Evolutionary conservation across 768 basidiomycete species (phyloP).

Genomic region (Mycena latifolia): DNA sequence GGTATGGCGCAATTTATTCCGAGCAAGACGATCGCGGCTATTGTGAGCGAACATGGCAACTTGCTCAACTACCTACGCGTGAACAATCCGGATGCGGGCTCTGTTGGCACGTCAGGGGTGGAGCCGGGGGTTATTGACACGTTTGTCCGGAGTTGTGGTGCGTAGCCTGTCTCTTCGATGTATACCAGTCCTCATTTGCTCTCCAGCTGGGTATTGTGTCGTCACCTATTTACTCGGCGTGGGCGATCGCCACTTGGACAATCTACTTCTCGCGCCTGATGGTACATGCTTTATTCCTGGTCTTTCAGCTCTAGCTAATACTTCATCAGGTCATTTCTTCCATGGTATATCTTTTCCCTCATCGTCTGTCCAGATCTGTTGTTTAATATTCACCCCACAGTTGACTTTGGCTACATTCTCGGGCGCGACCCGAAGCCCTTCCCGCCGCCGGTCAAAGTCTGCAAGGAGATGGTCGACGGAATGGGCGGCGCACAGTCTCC

Average conservation of each 20-base stretch:
- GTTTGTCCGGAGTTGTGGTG: constrained; percentile 96
- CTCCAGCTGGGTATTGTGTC: constrained; percentile 98
- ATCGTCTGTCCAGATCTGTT: neutral
- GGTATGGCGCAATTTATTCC: constrained; percentile 98
- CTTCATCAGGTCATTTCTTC: constrained; percentile 86
- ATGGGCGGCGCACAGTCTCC: constrained; percentile 98
- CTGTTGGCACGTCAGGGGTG: constrained; percentile 95
- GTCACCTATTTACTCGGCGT: constrained; percentile 97
- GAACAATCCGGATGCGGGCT: constrained; percentile 93
- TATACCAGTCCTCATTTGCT: constrained; percentile 29
- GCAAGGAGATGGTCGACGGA: constrained; percentile 99
- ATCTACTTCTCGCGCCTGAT: constrained; percentile 92
- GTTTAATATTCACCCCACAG: constrained; percentile 51
- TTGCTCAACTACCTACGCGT: constrained; percentile 90
- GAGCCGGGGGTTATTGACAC: constrained; percentile 95
- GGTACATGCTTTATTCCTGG: constrained; percentile 57
- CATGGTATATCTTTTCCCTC: constrained; percentile 70
- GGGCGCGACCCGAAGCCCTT: constrained; percentile 98
- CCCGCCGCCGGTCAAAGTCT: constrained; percentile 97
- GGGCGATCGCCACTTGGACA: constrained; percentile 97
- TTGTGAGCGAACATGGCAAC: constrained; percentile 92
- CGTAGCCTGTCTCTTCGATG: constrained; percentile 42
- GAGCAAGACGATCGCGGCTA: constrained; percentile 95
- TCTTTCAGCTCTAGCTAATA: constrained; percentile 3
- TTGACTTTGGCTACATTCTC: constrained; percentile 98